Evolutionary conservation across 306 rosid species (phyloP), one percentile per base, ranked within the genome.

Genomic region (Gleditsia sinensis): DNA sequence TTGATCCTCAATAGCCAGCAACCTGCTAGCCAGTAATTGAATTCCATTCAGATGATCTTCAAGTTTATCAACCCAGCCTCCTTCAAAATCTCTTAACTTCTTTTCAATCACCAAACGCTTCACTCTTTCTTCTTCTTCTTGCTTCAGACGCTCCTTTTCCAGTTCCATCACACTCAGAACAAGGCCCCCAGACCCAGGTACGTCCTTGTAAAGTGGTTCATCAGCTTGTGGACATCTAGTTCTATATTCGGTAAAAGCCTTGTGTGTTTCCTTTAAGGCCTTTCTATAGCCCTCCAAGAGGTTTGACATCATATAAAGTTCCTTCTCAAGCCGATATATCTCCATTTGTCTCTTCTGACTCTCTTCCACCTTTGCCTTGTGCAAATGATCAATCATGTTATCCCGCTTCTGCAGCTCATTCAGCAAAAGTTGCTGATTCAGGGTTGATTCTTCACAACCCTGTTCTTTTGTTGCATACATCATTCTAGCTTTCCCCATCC

Each of bases 201-300:
- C 97, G 73, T 94, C 97, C 79, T 79, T 87, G 79, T 92, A 94
- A 57, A 94, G 96, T 14, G 96, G 93, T 45, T 90, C 99, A 69
- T 87, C 92, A 56, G 80, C 86, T 78, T 88, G 84, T 0, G 93
- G 89, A 80, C 75, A 76, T 0, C 60, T 82, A 12, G 77, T 81
- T 78, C 97, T 86, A 65, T 90, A 90, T 50, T 90, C 95, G 63
- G 82, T 32, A 81, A 94, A 92, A 37, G 88, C 74, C 51, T 81
- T 92, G 24, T 77, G 79, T 39, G 93, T 82, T 81, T 86, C 93
- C 86, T 85, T 90, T 72, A 85, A 75, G 72, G 93, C 97, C 80
- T 86, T 90, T 80, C 93, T 83, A 61, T 92, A 94, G 78, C 92
- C 96, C 4, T 87, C 88, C 76, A 90, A 80, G 27, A 90, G 88